phyloP scores from a whole-genome alignment of 2,329 filamentous ascomycete species.

The Amauroascus niger region DNA sequence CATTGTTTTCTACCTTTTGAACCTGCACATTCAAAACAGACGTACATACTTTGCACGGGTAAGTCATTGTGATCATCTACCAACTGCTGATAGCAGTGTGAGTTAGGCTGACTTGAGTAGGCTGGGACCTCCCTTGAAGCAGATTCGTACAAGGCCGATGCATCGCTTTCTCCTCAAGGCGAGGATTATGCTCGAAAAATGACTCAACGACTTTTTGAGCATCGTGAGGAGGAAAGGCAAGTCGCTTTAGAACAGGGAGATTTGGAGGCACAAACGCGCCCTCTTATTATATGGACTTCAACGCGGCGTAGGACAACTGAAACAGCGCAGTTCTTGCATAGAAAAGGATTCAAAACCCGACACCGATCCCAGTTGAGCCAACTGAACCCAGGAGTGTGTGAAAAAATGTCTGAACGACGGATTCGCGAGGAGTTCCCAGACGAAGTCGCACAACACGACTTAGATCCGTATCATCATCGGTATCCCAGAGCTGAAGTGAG shows the following conservation, averaged over 20 bases:
- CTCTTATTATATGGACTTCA: conserved; percentile 88
- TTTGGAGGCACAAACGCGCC: conserved; percentile 58
- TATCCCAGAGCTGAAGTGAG: conserved; percentile 86
- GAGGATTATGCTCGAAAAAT: conserved; percentile 73
- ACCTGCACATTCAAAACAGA: conserved; percentile 90
- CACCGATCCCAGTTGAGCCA: conserved; percentile 96
- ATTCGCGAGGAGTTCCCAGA: conserved; percentile 79
- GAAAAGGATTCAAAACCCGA: conserved; percentile 71
- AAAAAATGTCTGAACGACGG: conserved; percentile 75
- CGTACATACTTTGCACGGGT: conserved; percentile 85
- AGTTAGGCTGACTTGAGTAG: conserved; percentile 25
- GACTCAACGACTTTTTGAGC: conserved; percentile 70
- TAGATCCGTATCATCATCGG: conserved; percentile 92
- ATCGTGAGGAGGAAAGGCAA: conserved; percentile 71
- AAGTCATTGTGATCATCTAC: conserved; percentile 18
- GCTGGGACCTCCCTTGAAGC: conserved; percentile 78
- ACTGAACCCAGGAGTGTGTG: conserved; percentile 90
- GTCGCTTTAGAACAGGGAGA: conserved; percentile 60
- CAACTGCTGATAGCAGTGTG: not conserved
- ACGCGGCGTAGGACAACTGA: conserved; percentile 83
- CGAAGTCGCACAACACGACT: conserved; percentile 83
- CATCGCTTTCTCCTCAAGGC: conserved; percentile 70
- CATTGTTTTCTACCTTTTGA: conserved; percentile 97
- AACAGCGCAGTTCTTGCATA: conserved; percentile 71
- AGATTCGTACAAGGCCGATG: conserved; percentile 86